A percentile compares a stretch with the other conserved stretches of the same genome.
These are phyloP conservation scores for Ceratobasidium theobromae DNA, from an alignment of 1,284 basidiomycete genomes.

Conservation along the genomic window DNA sequence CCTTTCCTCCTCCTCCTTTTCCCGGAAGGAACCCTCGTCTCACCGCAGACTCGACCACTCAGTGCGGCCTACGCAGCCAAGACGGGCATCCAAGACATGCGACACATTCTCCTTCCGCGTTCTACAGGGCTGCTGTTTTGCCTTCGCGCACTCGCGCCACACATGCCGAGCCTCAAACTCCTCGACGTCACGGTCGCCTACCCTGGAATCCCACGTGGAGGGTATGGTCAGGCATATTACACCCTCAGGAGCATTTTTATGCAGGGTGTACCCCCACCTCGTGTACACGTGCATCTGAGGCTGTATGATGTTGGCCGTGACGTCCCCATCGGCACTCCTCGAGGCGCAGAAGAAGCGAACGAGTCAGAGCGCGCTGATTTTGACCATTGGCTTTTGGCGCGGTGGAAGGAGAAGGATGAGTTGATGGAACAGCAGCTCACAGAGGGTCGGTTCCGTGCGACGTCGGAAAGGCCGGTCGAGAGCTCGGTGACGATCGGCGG, in stretches of 20 bases:
- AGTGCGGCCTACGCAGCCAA: constrained; percentile 85
- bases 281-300: constrained; percentile 83
- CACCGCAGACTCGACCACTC: constrained; percentile 75
- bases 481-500: constrained; percentile 14
- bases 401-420: constrained; percentile 85
- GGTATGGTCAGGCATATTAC: constrained; percentile 82
- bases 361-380: constrained; percentile 70
- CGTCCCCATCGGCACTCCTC: constrained; percentile 52
- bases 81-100: constrained; percentile 77
- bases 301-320: constrained; percentile 65
- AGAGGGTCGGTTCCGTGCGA: constrained; percentile 40
- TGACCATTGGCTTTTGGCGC: constrained; percentile 76
- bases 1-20: constrained; percentile 85
- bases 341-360: constrained; percentile 59
- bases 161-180: constrained; percentile 74
- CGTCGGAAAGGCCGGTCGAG: background rate
- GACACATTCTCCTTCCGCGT: constrained; percentile 79
- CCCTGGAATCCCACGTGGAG: constrained; percentile 73
- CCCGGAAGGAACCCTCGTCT: constrained; percentile 91
- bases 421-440: constrained; percentile 64
- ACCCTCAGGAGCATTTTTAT: constrained; percentile 89
- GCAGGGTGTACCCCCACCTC: constrained; percentile 78
- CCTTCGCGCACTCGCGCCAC: constrained; percentile 75
- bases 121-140: constrained; percentile 89
- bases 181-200: constrained; percentile 91